Evolutionary conservation across 257 asterid species (phyloP).

Genomic region (Anisodus acutangulus): DNA sequence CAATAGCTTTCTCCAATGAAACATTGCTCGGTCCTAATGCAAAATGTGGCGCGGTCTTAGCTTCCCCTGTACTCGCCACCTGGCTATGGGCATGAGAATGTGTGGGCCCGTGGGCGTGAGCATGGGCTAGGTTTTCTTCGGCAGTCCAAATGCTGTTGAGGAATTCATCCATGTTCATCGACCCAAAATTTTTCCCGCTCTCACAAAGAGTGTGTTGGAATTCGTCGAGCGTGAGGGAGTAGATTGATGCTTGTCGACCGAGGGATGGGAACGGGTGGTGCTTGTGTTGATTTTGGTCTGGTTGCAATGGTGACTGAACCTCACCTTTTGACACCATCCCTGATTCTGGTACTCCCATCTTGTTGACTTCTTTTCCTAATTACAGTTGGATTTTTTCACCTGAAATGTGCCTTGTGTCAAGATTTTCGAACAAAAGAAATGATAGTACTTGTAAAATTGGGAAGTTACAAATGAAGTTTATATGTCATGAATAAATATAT

Average conservation of each 20-base stretch:
- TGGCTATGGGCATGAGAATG: neutral
- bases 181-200: constrained; percentile 76
- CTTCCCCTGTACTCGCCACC: neutral
- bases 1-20: constrained; percentile 27
- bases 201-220: constrained; percentile 69
- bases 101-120: constrained; percentile 35
- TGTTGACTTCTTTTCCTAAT: neutral
- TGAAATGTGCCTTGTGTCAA: neutral
- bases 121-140: constrained; percentile 73
- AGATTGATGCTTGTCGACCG: constrained; percentile 68
- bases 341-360: constrained; percentile 52
- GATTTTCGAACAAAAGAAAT: neutral
- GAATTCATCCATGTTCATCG: constrained; percentile 96
- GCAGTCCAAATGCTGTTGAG: constrained; percentile 91
- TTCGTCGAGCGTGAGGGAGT: constrained; percentile 84
- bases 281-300: constrained; percentile 39
- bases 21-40: constrained; percentile 36
- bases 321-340: constrained; percentile 55
- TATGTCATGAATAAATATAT: neutral
- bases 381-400: neutral
- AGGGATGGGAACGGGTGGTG: constrained; percentile 39
- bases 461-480: neutral
- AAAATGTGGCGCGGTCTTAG: constrained; percentile 28
- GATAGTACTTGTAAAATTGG: neutral
- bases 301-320: constrained; percentile 44